Percentiles rank a stretch among this genome's conserved stretches.
phyloP scores from a whole-genome alignment of 495 filamentous ascomycete species.

The Lophium mytilinum region DNA sequence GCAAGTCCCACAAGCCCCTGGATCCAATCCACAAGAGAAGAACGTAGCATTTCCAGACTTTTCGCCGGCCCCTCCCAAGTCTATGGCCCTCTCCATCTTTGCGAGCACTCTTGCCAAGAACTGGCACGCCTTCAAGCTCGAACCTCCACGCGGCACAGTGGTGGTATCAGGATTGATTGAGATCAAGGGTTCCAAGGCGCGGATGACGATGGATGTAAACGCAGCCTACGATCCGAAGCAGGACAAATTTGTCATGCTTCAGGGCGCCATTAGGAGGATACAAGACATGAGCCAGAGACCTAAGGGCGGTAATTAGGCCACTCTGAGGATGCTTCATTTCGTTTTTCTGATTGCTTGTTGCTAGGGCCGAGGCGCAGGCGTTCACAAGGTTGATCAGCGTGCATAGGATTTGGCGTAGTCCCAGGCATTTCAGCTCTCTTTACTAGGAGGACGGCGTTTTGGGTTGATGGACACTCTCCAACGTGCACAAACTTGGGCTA shows the following conservation, averaged over 20 bases:
- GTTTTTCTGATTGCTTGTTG: background rate
- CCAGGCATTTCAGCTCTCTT: background rate
- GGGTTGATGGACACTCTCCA: background rate
- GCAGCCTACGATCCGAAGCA: slow-evolving; percentile 53
- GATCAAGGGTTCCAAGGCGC: slow-evolving; percentile 49
- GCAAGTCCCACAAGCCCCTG: background rate
- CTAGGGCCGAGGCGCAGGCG: background rate
- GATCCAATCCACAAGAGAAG: slow-evolving; percentile 5
- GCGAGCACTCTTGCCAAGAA: background rate
- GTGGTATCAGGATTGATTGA: slow-evolving; percentile 59
- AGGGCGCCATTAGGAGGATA: slow-evolving; percentile 23
- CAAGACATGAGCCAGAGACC: slow-evolving; percentile 27
- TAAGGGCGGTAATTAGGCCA: slow-evolving; percentile 26
- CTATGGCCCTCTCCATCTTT: slow-evolving; percentile 44
- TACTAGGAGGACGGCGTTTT: background rate
- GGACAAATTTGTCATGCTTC: slow-evolving; percentile 24
- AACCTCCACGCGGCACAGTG: slow-evolving; percentile 57
- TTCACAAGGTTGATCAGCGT: background rate
- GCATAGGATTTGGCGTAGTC: background rate
- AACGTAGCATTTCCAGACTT: slow-evolving; percentile 1
- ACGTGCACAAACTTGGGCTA: too few species aligned
- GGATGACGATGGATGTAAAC: slow-evolving; percentile 48
- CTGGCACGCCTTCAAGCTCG: slow-evolving; percentile 5
- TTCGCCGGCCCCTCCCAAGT: slow-evolving; percentile 12
- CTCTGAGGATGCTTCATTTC: background rate